Evolutionary conservation across 164 flowering plant species (phyloP), one percentile per base, ranked within the genome.

Genomic region (Liquidambar formosana): DNA sequence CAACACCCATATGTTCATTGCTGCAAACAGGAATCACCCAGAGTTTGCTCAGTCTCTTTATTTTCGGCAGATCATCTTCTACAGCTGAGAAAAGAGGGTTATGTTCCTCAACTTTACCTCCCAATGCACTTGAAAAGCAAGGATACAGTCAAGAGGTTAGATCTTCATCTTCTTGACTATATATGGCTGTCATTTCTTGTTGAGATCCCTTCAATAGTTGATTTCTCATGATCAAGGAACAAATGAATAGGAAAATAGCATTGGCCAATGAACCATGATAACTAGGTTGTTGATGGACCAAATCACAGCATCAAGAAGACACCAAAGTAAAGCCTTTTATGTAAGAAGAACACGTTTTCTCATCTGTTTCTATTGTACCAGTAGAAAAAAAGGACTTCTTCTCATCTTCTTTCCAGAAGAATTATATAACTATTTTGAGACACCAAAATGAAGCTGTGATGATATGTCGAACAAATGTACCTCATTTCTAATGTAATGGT

Each of bases 1-100:
- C 28, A 47, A 63, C 18, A 82, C 85, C 8, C 88, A 86, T 69
- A 70, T 83, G 77, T 93, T 93, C 82, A 76, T 77, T 67, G 86
- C 96, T 44, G 88, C 87, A 18, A 94, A 92, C 65, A 78, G 56
- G 62, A 77, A 70, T 78, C 93, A 93, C 58, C 86, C 87, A 18
- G 51, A 81, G 58, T 80, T 81, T 64, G 69, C 59, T 54, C 67
- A 84, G 71, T 93, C 19, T 83, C 86, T 76, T 26, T 71, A 19
- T 14, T 84, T 27, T 73, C 89, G 62, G 78, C 76, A 63, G 54
- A 23, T 76, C 87, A 90, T 71, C 77, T 84, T 69, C 61, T 73
- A 15, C 96, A 89, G 73, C 76, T 89, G 61, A 82, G 73, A 63
- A 78, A 70, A 76, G 87, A 82, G 73, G 96, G 90, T 5, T 85